Base-by-base conservation (phyloP, 768 basidiomycete genomes). In the Leccinellum rugosiceps region DNA sequence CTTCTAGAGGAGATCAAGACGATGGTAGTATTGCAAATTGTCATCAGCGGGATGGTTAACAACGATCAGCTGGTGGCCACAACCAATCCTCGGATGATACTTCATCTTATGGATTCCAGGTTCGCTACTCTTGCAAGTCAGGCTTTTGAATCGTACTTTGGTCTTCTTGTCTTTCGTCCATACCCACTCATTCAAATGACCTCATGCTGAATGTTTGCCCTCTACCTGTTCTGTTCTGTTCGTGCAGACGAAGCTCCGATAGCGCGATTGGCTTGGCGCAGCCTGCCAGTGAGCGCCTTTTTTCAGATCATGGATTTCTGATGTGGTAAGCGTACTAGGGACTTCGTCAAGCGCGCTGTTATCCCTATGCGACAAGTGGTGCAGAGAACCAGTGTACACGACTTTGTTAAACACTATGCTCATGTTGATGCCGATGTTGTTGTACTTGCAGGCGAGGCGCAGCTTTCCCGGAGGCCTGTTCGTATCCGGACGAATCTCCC, bases 151-250 rank as follows among this genome's bases (percentile, higher is more conserved):
- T 56, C 70, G 78, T 48, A 76, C 74, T 6, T 65, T 79, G 50
- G 72, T 79, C 57, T 78, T 3, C 78, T 76, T 15, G 73, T 75
- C 11, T 75, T n/a, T 73, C 58, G 71, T 79, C 51, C 78, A 78
- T 50, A 76, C 77, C n/a, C 70, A 78, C 26, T 68, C 72, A 1
- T 79, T 78, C 58, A 75, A 74, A 19, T 41, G 14, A 17, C 34
- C 17, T 53, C 32, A 30, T 1, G 6, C 41, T 31, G n/a, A 21
- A 19, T 5, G 44, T 58, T 63, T 32, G 62, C 10, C 7, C 15
- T 43, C 25, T 8, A 11, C 32, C 45, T 71, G 74, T 50, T 47
- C 45, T 71, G 74, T 50, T 47, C 59, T 34, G 72, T 72, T 31
- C 78, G 77, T 56, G 71, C 75, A 52, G 70, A 78, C 14, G 70